Conservation (phyloP, 352 stramenopile species). For the Thraustochytrium striatum region DNA sequence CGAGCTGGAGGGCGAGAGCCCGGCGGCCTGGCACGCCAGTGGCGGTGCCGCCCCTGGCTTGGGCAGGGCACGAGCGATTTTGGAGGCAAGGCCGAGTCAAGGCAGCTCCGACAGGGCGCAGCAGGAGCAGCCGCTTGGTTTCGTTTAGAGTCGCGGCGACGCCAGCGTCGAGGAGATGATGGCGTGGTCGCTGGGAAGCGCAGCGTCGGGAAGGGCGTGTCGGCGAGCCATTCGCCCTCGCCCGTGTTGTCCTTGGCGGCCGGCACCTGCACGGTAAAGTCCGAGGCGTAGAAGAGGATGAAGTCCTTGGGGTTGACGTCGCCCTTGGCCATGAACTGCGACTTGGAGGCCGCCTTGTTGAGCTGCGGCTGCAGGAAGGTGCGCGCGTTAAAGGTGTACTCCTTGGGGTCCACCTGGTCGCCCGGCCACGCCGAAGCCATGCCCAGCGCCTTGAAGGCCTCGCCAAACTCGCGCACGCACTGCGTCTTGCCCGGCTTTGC, state of each 20-base stretch:
- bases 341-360: slow-evolving; percentile 61
- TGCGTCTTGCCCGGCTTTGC: slow-evolving; percentile 63
- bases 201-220: slow-evolving; percentile 55
- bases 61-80: too few species aligned
- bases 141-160: too few species aligned
- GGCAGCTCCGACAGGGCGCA: too few species aligned
- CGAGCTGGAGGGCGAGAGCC: too few species aligned
- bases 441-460: slow-evolving; percentile 57
- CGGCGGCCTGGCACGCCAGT: too few species aligned
- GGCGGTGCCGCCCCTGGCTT: too few species aligned
- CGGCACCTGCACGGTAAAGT: slow-evolving; percentile 56
- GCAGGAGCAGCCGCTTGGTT: too few species aligned
- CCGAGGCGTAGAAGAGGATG: slow-evolving; percentile 64
- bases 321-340: slow-evolving; percentile 63
- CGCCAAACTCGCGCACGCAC: slow-evolving; percentile 67
- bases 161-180: slow-evolving; percentile 26
- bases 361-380: slow-evolving; percentile 71
- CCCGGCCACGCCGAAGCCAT: slow-evolving; percentile 70
- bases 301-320: slow-evolving; percentile 76
- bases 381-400: slow-evolving; percentile 73
- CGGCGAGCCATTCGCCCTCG: slow-evolving; percentile 60
- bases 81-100: too few species aligned
- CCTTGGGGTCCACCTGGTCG: slow-evolving; percentile 61
- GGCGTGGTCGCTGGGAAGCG: slow-evolving; percentile 47
- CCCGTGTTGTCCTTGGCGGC: slow-evolving; percentile 71